phyloP scores from a whole-genome alignment of 2,329 filamentous ascomycete genomes.

The Colletotrichum aenigma region DNA sequence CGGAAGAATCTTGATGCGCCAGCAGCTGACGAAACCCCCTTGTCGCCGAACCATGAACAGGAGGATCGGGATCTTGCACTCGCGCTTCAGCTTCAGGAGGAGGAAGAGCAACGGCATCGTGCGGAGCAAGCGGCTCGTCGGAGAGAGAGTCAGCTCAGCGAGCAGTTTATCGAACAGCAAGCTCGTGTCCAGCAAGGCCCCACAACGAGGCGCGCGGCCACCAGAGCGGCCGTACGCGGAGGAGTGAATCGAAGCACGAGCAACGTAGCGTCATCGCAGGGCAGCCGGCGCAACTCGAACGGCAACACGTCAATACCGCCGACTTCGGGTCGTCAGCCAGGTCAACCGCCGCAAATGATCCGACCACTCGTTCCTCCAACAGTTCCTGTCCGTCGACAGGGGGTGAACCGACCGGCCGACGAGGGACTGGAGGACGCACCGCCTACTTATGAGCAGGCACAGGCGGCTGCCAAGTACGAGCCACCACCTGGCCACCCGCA shows the following conservation, averaged over 20 bases:
- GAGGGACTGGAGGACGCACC: slow-evolving; percentile 55
- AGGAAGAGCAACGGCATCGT: slow-evolving; percentile 83
- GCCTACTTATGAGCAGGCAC: slow-evolving; percentile 63
- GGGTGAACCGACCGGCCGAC: slow-evolving; percentile 40
- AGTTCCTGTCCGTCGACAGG: slow-evolving; percentile 39
- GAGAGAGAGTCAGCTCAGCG: slow-evolving; percentile 71
- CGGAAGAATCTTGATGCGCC: neutral
- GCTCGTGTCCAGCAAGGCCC: slow-evolving; percentile 39
- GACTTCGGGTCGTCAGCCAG: slow-evolving; percentile 8
- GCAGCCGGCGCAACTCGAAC: slow-evolving; percentile 10
- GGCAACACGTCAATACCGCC: neutral
- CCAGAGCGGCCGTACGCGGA: slow-evolving; percentile 19
- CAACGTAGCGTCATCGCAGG: neutral
- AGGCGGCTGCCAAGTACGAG: slow-evolving; percentile 53
- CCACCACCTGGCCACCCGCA: slow-evolving; percentile 57
- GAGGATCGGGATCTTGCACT: slow-evolving; percentile 88
- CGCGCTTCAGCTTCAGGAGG: slow-evolving; percentile 90
- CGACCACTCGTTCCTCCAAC: slow-evolving; percentile 51
- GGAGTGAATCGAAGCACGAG: slow-evolving; percentile 13
- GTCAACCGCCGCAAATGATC: slow-evolving; percentile 38
- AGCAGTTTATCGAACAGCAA: slow-evolving; percentile 73
- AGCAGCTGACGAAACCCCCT: slow-evolving; percentile 25
- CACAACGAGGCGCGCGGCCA: slow-evolving; percentile 26
- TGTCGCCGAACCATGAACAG: slow-evolving; percentile 60
- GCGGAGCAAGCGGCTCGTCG: slow-evolving; percentile 63